Conservation (phyloP, 1,284 basidiomycete genomes). For the Puccinia horiana region DNA sequence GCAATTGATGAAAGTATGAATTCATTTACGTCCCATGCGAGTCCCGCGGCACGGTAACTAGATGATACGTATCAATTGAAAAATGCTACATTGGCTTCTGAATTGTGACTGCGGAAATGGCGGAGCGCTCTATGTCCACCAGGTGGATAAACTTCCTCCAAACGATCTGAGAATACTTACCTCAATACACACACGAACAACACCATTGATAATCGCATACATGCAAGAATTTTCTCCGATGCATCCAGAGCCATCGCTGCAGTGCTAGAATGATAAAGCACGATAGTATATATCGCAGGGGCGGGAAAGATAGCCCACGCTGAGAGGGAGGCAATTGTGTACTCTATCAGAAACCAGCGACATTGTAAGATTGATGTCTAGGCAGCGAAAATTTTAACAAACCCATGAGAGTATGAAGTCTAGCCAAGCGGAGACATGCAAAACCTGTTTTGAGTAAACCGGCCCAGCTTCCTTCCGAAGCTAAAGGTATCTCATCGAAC, state of each 20-base stretch:
- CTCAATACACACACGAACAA: conserved; percentile 43
- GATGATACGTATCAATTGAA: background rate
- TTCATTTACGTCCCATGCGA: conserved; percentile 47
- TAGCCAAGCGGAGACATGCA: conserved; percentile 39
- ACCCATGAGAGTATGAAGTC: conserved; percentile 46
- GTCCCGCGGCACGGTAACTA: conserved; percentile 43
- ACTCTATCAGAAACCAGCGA: background rate
- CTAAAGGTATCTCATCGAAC: background rate
- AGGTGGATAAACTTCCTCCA: background rate
- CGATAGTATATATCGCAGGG: conserved; percentile 39
- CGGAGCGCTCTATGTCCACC: conserved; percentile 27
- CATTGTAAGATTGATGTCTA: background rate
- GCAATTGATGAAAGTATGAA: background rate
- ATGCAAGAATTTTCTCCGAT: conserved; percentile 25
- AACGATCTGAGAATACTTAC: conserved; percentile 22
- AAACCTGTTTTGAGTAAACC: conserved; percentile 1
- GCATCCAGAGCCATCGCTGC: conserved; percentile 5
- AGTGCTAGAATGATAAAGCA: conserved; percentile 29
- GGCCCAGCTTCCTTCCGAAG: conserved; percentile 22
- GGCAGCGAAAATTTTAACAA: background rate
- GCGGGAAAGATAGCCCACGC: conserved; percentile 47
- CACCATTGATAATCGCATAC: conserved; percentile 13
- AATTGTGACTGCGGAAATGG: background rate
- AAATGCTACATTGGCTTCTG: background rate
- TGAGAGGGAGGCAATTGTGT: background rate